Evolutionary conservation across 1,139 yeast genomes (phyloP), one percentile per base, ranked within the genome.

Genomic region (Saccharomyces hybrid): DNA sequence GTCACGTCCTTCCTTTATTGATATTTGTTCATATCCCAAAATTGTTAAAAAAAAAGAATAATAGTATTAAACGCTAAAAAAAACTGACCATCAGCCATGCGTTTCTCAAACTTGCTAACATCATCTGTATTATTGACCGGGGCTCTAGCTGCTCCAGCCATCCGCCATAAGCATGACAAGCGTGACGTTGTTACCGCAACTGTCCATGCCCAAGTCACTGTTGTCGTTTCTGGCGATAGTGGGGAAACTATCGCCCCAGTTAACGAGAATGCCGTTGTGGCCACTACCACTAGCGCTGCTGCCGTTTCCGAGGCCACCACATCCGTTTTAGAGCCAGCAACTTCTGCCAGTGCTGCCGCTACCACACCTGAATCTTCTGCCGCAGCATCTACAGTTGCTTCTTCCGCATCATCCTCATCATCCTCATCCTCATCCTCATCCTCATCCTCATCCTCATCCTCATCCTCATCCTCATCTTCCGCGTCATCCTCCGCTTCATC

Each of bases 371-470:
- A 20, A 20, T 20, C 84, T 61, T 73, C 74, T 50, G 55, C 68
- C 42, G 84, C 82, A 64, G 73, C 85, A 52, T 56, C 72, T 44
- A 65, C 79, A 47, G 86, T 83, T 56, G 79, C 76, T 71, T 53
- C 77, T 46, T 82, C 84, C 72, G 74, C 85, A 64, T 71, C 76
- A 49, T 57, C 69, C 26, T 54, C 68, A 42, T 49, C 68, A n/a
- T 41, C 58, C 16, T 47, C 67, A 46, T 48, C 71, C 25, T 47
- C 70, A 48, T 51, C 72, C 20, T 53, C 70, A 44, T 44, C 85
- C 64, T 71, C 76, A 49, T 57, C 69, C 26, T 54, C 68, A 42
- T 48, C 67, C 26, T 49, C 68, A 14, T 41, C 58, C 16, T 47
- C 67, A 46, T 48, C 71, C 25, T 47, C 70, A 48, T 51, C 72